Percentiles rank a stretch among this genome's conserved stretches.
Evolutionary conservation across 2,329 filamentous ascomycete genomes (phyloP).

Genomic region (Zymoseptoria passerinii): DNA sequence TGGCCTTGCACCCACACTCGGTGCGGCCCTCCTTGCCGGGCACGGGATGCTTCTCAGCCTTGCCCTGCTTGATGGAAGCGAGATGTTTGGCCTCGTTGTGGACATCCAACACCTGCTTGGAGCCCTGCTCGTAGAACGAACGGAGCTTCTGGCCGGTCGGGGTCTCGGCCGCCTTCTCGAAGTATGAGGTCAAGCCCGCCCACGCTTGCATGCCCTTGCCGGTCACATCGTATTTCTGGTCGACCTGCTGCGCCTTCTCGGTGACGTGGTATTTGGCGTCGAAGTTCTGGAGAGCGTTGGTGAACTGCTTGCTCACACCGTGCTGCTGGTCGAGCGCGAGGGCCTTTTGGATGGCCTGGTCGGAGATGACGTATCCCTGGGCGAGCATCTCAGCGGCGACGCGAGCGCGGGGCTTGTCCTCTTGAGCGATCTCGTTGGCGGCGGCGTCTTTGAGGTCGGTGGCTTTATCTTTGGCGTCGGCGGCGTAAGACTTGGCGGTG

Average conservation of each 20-base stretch:
- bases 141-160: conserved; percentile 83
- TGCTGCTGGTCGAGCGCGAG: conserved; percentile 86
- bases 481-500: conserved; percentile 45
- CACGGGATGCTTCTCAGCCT: conserved; percentile 36
- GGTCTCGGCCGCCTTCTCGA: conserved; percentile 82
- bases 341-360: conserved; percentile 68
- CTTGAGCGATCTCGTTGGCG: conserved; percentile 72
- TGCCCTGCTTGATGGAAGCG: conserved; percentile 71
- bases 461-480: conserved; percentile 49
- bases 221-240: conserved; percentile 75
- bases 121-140: conserved; percentile 75
- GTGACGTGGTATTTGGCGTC: conserved; percentile 81
- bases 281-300: conserved; percentile 63
- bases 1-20: conserved; percentile 39
- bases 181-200: conserved; percentile 73
- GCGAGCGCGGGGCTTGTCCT: conserved; percentile 91
- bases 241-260: conserved; percentile 75
- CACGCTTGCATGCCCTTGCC: conserved; percentile 60
- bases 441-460: conserved; percentile 43
- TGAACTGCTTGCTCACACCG: conserved; percentile 74
- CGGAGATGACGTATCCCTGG: conserved; percentile 79
- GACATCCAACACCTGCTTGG: conserved; percentile 88
- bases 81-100: conserved; percentile 83
- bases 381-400: conserved; percentile 96
- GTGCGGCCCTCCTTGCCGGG: conserved; percentile 33